Evolutionary conservation across 2,329 filamentous ascomycete genomes (phyloP).

Genomic region (Aureobasidium sp.): DNA sequence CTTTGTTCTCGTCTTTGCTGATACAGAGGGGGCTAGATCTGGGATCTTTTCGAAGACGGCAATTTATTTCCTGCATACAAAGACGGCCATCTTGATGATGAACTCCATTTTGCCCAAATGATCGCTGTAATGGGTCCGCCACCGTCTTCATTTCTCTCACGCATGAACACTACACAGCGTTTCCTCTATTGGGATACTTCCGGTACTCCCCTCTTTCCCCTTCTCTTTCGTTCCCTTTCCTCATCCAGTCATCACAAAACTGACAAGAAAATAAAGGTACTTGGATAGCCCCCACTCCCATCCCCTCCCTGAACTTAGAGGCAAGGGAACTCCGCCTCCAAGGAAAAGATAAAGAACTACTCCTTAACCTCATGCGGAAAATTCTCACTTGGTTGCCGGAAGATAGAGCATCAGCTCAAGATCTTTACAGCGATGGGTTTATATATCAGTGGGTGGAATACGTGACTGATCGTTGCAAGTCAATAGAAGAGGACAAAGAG

Average conservation of each 20-base stretch:
- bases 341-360: conserved; percentile 20
- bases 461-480: too few relatives aligned
- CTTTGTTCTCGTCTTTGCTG: neutral
- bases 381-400: conserved; percentile 31
- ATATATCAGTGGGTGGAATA: conserved; percentile 9
- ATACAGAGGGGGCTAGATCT: conserved; percentile 22
- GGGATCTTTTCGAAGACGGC: conserved; percentile 30
- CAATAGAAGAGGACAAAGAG: too few relatives aligned
- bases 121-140: conserved; percentile 32
- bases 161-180: conserved; percentile 21
- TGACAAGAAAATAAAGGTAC: neutral
- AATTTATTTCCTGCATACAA: conserved; percentile 24
- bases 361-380: conserved; percentile 26
- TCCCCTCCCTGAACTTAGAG: neutral
- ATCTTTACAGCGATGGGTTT: conserved; percentile 19
- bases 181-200: conserved; percentile 22
- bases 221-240: too few relatives aligned
- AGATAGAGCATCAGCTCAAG: conserved; percentile 15
- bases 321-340: neutral
- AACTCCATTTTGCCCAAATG: conserved; percentile 22
- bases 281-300: neutral
- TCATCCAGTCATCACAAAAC: too few relatives aligned
- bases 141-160: too few relatives aligned
- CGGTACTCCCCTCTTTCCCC: too few relatives aligned
- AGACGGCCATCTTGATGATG: conserved; percentile 20